phyloP scores from a whole-genome alignment of 257 asterid genomes.

The Ligustrum vulgare region DNA sequence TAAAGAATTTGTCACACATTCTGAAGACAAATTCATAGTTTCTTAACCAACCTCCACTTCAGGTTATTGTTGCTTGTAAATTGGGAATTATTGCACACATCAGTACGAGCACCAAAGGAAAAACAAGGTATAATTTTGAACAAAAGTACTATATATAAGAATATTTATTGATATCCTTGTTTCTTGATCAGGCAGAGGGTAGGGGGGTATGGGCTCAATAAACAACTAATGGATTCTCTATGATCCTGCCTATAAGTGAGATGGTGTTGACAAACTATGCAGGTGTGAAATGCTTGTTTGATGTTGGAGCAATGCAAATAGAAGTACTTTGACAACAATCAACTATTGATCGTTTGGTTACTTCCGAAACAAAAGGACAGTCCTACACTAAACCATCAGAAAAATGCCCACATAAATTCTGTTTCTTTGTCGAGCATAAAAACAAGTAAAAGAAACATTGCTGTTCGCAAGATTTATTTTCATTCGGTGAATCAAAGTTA shows the following conservation, averaged over 20 bases:
- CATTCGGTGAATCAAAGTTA: neutral
- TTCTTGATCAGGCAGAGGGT: neutral
- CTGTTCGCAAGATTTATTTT: neutral
- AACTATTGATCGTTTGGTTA: neutral
- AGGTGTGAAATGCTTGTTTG: neutral
- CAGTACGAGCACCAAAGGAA: neutral
- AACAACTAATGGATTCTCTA: neutral
- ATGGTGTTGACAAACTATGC: neutral
- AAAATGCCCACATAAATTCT: neutral
- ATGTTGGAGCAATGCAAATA: neutral
- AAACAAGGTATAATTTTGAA: neutral
- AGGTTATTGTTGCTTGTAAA: neutral
- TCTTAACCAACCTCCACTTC: neutral
- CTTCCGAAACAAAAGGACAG: neutral
- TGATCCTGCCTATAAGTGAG: neutral
- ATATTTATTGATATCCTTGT: neutral
- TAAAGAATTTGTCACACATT: neutral
- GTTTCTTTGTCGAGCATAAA: neutral
- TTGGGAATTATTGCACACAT: neutral
- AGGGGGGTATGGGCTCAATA: neutral
- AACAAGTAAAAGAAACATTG: neutral
- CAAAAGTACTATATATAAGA: neutral
- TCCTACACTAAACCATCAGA: neutral
- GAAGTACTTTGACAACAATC: neutral
- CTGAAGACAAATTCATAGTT: neutral